These are phyloP conservation scores for Digitaria exilis DNA, from an alignment of 202 grass and related monocot genomes.

Conservation along the genomic window DNA sequence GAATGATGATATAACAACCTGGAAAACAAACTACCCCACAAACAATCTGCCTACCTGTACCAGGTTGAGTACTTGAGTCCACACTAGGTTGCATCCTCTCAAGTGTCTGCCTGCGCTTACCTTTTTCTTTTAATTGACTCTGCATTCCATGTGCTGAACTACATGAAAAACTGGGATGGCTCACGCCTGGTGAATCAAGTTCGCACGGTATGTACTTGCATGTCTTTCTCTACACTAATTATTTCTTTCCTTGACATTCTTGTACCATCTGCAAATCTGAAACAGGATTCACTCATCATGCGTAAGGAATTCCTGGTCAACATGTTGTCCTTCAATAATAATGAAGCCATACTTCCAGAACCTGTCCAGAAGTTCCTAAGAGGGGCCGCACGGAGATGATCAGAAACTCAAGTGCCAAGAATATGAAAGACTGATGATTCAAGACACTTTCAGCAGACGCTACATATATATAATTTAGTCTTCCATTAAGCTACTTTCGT, in stretches of 20 bases:
- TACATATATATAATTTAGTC: too few species aligned
- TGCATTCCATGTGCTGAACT: background rate
- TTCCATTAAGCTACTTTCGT: too few species aligned
- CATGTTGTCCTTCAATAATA: background rate
- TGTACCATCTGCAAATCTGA: too few species aligned
- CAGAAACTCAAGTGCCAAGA: rapidly evolving
- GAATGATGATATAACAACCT: background rate
- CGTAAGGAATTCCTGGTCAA: background rate
- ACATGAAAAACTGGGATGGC: background rate
- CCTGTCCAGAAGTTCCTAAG: background rate
- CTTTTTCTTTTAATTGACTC: background rate
- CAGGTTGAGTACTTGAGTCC: too few species aligned
- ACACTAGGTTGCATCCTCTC: background rate
- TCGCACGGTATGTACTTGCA: background rate
- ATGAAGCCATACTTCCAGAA: background rate
- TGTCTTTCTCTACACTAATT: too few species aligned
- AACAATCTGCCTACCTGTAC: background rate
- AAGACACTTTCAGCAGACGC: too few species aligned
- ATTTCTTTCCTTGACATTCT: too few species aligned
- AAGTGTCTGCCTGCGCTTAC: too few species aligned
- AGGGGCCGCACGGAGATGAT: background rate
- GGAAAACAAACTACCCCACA: background rate
- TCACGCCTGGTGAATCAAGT: background rate
- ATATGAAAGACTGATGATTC: too few species aligned
- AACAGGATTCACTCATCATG: background rate